Evolutionary conservation across 768 basidiomycete species (phyloP), one percentile per base, ranked within the genome.

Genomic region (Pleurotus sapidus): DNA sequence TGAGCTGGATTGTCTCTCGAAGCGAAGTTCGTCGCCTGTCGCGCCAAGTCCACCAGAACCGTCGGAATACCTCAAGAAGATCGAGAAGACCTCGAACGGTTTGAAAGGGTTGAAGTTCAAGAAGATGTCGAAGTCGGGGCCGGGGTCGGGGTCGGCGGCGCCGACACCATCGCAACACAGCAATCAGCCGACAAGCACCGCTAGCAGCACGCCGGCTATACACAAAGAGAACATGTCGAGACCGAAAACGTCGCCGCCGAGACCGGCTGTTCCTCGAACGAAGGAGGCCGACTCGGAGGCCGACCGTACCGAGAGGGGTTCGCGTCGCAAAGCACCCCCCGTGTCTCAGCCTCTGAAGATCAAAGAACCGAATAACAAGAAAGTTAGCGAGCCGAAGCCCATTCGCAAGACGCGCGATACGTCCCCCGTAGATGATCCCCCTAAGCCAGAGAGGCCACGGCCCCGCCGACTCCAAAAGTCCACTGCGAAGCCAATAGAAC

Each of bases 91-190:
- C 24, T 59, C 66, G 23, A 51, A 27, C 23, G 49, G 12, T 9
- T 25, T 64, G 25, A 68, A 68, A 51, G 42, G 7, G 4, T 57
- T 72, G 24, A 74, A 69, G 59, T 78, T 76, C 60, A 75, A 59
- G 12, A 79, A 64, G 64, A 77, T 65, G 23, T 75, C 69, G 57
- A 64, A 61, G 25, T 55, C 20, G 15, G 30, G 14, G 34, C 53
- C 55, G 9, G 45, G 24, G 30, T 3, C 1, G 59, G 64, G 7
- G 6, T 27, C 12, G 4, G 30, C 30, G 30, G 30, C 9, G 30
- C 11, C 30, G 9, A 34, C 30, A 34, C 30, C 11, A 34, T 34
- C 30, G 30, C 47, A 25, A 47, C 46, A 54, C 58, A 5, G 63
- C 63, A 56, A 17, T 34, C 56, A 46, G 30, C 23, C 30, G 42